These are phyloP conservation scores for Jaltomata sinuosa DNA, from an alignment of 257 asterid genomes.

Conservation along the genomic window DNA sequence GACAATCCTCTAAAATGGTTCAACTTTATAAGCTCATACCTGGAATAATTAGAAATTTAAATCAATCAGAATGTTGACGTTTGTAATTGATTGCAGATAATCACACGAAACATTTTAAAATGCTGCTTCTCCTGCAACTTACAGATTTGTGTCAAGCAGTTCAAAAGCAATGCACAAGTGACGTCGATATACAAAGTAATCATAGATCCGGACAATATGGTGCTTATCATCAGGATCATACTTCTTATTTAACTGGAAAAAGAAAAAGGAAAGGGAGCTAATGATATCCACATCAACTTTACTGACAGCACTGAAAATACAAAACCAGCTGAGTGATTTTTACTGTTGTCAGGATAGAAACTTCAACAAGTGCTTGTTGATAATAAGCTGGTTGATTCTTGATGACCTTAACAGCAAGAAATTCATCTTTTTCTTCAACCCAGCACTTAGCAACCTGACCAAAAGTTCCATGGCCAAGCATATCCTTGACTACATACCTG, in stretches of 20 bases:
- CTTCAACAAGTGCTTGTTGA: constrained; percentile 99
- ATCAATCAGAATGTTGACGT: not conserved
- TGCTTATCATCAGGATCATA: constrained; percentile 99
- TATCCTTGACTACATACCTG: constrained; percentile 90
- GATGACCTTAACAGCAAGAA: constrained; percentile 90
- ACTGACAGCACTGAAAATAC: constrained; percentile 12
- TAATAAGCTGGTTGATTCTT: constrained; percentile 96
- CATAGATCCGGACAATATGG: constrained; percentile 94
- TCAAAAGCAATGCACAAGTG: constrained; percentile 96
- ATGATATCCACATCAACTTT: constrained; percentile 3
- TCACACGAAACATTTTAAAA: not conserved
- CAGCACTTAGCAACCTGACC: constrained; percentile 99
- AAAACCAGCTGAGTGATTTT: constrained; percentile 17
- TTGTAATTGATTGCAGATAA: not conserved
- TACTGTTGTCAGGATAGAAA: constrained; percentile 83
- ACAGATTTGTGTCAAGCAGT: constrained; percentile 92
- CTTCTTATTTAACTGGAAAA: constrained; percentile 74
- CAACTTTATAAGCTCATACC: constrained; percentile 96
- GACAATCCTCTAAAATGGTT: constrained; percentile 91
- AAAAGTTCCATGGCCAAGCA: constrained; percentile 98
- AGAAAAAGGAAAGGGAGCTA: constrained; percentile 10
- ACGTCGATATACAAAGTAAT: constrained; percentile 74
- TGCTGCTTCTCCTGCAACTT: constrained; percentile 31
- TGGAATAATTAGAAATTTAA: constrained; percentile 15
- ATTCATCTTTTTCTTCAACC: constrained; percentile 71